phyloP scores from a whole-genome alignment of 2,329 filamentous ascomycete genomes.

The Penicillium aurantiogriseum region DNA sequence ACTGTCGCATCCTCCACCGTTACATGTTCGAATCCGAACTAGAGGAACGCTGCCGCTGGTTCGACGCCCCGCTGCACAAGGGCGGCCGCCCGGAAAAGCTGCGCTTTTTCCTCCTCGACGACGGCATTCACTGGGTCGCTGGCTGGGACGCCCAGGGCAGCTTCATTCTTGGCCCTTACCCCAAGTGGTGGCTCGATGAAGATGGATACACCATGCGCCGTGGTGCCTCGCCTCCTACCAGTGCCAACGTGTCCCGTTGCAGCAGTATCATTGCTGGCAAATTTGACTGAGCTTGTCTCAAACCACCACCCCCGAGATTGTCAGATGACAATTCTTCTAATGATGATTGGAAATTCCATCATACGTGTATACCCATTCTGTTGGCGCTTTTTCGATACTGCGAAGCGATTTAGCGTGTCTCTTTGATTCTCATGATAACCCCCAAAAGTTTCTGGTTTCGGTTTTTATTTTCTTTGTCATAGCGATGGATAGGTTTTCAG shows the following conservation, averaged over 20 bases:
- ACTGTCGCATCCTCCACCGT: constrained; percentile 51
- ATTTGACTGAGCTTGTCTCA: constrained; percentile 19
- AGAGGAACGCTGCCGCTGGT: constrained; percentile 47
- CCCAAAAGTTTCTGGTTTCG: constrained; percentile 16
- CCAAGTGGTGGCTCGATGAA: constrained; percentile 49
- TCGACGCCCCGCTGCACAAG: constrained; percentile 39
- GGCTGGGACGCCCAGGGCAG: constrained; percentile 51
- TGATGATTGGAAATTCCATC: constrained; percentile 6
- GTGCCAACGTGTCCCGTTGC: constrained; percentile 38
- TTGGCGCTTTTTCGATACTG: constrained; percentile 16
- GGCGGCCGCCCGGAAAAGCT: constrained; percentile 40
- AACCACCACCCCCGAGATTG: background rate
- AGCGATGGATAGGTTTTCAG: background rate
- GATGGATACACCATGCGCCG: constrained; percentile 39
- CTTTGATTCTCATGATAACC: constrained; percentile 3
- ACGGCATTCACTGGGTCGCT: constrained; percentile 50
- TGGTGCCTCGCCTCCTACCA: constrained; percentile 32
- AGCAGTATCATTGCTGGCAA: constrained; percentile 35
- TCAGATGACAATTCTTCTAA: background rate
- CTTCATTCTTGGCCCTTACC: constrained; percentile 53
- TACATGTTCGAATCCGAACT: constrained; percentile 51
- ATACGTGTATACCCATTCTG: constrained; percentile 2
- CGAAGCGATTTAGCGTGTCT: constrained; percentile 23
- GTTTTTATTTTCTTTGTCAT: background rate
- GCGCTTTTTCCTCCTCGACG: constrained; percentile 52